Base-by-base conservation (phyloP, 2,329 filamentous ascomycete species). In the Phaeosphaeria sp. region DNA sequence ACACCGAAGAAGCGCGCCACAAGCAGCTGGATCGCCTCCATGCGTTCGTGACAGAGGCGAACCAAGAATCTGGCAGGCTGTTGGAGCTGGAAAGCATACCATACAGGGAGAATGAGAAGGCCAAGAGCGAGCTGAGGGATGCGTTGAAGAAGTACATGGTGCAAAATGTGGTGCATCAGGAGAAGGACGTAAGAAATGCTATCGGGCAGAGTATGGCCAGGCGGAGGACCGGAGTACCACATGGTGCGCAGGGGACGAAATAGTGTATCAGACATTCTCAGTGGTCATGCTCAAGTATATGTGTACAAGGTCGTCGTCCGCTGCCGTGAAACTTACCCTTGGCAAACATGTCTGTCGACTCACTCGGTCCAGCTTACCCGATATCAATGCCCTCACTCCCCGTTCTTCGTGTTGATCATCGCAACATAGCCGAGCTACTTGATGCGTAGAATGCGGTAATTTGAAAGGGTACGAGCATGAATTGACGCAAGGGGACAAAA, bases 81-180 rank as follows among this genome's bases (percentile, higher is more conserved):
- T 79, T 97, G 73, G 88, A 89, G 47, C 82, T 96, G 74, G 92
- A 96, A 69, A 85, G 93, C 76, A 87, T 88, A 52, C 94, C 94
- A 0, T 97, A 93, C 77, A 86, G 83, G 50, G 89, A 88, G n/a
- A 90, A 96, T 70, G 79, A 84, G 36, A 84, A 85, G 59, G 80
- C 90, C 47, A 82, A 81, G 46, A 64, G 63, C 39, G 87, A 87
- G 58, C 78, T 96, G 69, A 85, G 88, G 60, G 84, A 84, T 42
- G 90, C 90, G 68, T 85, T 97, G 78, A 90, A 89, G 77, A 91
- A 95, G 69, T 96, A 92, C 85, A 81, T 98, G 66, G 88, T 97
- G 50, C 88, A 96, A 75, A 96, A 96, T 72, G 93, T 76, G 6
- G 69, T 77, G 89, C 15, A 90, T 96, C 58, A 85, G 87, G 64